Base-by-base conservation (phyloP, 495 filamentous ascomycete genomes). In the Durotheca rogersii region DNA sequence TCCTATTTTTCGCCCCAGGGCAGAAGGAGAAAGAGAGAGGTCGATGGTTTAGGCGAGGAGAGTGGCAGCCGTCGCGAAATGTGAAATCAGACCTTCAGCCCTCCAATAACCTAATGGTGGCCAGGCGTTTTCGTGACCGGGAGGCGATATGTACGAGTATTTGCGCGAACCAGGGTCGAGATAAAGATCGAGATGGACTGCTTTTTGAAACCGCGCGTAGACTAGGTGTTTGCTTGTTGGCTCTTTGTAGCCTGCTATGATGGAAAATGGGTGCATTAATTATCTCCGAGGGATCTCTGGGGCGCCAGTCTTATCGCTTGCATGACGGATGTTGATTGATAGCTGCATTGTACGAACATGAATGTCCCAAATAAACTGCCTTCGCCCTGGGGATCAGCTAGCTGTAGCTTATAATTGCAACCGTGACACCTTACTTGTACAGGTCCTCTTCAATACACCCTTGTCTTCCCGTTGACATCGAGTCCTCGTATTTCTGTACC, bases 131-230 rank as follows among this genome's bases (percentile, higher is more conserved):
- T 15, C 21, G 20, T 43, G 45, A 23, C 7, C 23, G 41, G 34
- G 45, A 36, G 35, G 23, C 39, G 29, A n/a, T 35, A 31, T 53
- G 47, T 58, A 58, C 12, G 50, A 51, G 16, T 53, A 53, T 9
- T 33, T 17, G 43, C 37, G 35, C 44, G 34, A 31, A 23, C n/a
- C 34, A 20, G 40, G 35, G n/a, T 32, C 47, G 16, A 30, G 45
- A 48, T 21, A 30, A 23, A 44, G 35, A 18, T 32, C 47, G 16
- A 30, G 45, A 48, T 21, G 35, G 23, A 41, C n/a, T 17, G 23
- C 29, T 11, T 44, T 23, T 44, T 23, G 39, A 16, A 23, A 33
- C 15, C 9, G 25, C 16, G 19, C 31, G 33, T 20, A n/a, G 14
- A 21, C 32, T 34, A 18, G 14, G 29, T 18, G 41, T 37, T 38